phyloP scores from a whole-genome alignment of 371 early-diverging fungal species.

The Conidiobolus incongruus region DNA sequence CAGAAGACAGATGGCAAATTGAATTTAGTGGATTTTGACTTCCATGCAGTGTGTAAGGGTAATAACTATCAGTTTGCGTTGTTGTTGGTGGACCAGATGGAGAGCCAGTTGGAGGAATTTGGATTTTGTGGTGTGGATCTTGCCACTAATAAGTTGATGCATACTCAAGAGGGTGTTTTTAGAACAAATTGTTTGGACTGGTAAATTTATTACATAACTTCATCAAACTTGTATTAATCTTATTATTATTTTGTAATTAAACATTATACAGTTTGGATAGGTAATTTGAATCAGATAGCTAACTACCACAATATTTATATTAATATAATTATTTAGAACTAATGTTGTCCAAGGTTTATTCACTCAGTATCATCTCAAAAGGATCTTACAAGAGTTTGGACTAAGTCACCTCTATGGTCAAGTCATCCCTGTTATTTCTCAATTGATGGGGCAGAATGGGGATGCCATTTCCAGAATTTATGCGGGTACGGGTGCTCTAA shows the following conservation, averaged over 20 bases:
- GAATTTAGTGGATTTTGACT: conserved; percentile 53
- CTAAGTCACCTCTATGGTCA: no score
- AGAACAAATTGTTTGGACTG: conserved; percentile 97
- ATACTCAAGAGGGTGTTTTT: conserved; percentile 54
- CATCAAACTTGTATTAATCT: no score
- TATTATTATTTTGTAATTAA: background rate
- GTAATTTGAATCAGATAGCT: background rate
- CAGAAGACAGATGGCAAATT: conserved; percentile 13
- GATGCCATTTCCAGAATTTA: conserved; percentile 85
- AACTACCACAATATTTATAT: background rate
- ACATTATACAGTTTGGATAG: conserved; percentile 5
- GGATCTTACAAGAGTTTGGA: no score
- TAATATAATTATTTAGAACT: conserved; percentile 14
- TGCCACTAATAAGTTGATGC: conserved; percentile 23
- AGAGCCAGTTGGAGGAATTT: conserved; percentile 18
- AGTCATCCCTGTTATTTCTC: no score
- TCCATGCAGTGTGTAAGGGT: conserved; percentile 54
- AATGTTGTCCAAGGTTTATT: conserved; percentile 28
- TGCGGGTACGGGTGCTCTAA: conserved; percentile 95
- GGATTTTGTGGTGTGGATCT: conserved; percentile 43
- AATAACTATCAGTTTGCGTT: conserved; percentile 55
- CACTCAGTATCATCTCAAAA: conserved; percentile 4
- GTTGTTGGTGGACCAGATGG: conserved; percentile 21
- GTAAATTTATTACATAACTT: conserved; percentile 5
- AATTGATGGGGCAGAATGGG: conserved; percentile 48